Conservation (phyloP, 768 basidiomycete species). For the Suillus subaureus region DNA sequence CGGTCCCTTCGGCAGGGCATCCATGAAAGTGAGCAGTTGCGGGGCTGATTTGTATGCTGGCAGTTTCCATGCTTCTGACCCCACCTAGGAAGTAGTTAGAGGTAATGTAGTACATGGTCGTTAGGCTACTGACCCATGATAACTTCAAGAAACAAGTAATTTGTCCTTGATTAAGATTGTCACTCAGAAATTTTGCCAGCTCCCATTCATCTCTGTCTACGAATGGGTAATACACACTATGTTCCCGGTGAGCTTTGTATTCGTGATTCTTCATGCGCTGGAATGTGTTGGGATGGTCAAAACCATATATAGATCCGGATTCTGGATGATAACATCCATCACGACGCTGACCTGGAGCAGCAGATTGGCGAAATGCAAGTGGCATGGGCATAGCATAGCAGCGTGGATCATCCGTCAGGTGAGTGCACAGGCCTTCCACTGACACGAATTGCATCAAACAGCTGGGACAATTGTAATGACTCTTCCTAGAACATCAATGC, state of each 20-base stretch:
- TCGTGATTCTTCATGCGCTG: slow-evolving; percentile 27
- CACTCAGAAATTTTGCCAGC: slow-evolving; percentile 27
- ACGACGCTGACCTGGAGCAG: too few species aligned
- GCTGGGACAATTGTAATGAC: too few species aligned
- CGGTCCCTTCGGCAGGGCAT: slow-evolving; percentile 21
- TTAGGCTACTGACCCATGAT: slow-evolving; percentile 18
- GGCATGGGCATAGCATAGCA: too few species aligned
- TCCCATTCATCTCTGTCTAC: slow-evolving; percentile 34
- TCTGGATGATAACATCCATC: too few species aligned
- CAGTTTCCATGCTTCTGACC: slow-evolving; percentile 1
- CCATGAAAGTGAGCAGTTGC: slow-evolving; percentile 19
- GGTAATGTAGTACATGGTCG: too few species aligned
- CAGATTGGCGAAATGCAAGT: too few species aligned
- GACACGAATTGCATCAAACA: too few species aligned
- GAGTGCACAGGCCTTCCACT: too few species aligned
- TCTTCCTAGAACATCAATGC: too few species aligned
- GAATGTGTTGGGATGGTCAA: slow-evolving; percentile 6
- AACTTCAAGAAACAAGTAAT: slow-evolving; percentile 32
- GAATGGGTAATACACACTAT: slow-evolving; percentile 37
- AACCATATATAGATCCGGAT: too few species aligned
- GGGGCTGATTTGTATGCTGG: slow-evolving; percentile 23
- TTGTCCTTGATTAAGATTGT: slow-evolving; percentile 23
- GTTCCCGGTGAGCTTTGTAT: slow-evolving; percentile 15
- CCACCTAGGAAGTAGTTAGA: neutral
- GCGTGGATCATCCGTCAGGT: too few species aligned